Base-by-base conservation (phyloP, 2,329 filamentous ascomycete genomes). In the Fusarium caatingaense region DNA sequence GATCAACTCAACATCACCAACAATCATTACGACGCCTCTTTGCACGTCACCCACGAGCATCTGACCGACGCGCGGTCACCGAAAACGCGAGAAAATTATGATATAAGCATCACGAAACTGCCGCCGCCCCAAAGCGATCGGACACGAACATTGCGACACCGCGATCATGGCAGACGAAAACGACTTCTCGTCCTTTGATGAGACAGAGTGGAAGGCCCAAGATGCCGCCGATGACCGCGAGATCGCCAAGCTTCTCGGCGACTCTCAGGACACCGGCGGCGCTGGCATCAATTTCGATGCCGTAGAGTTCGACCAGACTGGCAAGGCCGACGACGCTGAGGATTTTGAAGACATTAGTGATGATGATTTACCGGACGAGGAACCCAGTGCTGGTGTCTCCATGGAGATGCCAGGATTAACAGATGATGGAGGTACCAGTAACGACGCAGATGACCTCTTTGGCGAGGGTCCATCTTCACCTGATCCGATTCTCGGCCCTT, bases 311-410 rank as follows among this genome's bases (percentile, higher is more conserved):
- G 89, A 90, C 69, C 85, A 89, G 69, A 84, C 85, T 9, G 92
- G 93, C 78, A 99, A 99, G 80, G 95, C 94, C 57, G 94, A 94
- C 64, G 93, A 98, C 81, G 96, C 96, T 42, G 83, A 96, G 67
- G 96, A 99, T 77, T 99, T 86, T 74, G 93, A 93, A 77, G 93
- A 97, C 76, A 94, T 98, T 67, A 92, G 92, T 71, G 95, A 98
- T 78, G 94, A 97, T 77, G 94, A 98, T 68, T 86, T 97, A 10
- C 92, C 93, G 13, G 93, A 96, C 9, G 93, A 96, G 68, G 87
- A 90, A 58, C 80, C 79, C 28, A 80, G 79, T 13, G 79, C 77
- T 8, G 79, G 77, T 54, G 75, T 78, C 18, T 84, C 82, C 16
- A 77, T 81, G 48, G 84, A 88, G 58, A 77, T 85, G n/a, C 86